Evolutionary conservation across 2,329 filamentous ascomycete genomes (phyloP).

Genomic region (Colletotrichum cordylinicola): DNA sequence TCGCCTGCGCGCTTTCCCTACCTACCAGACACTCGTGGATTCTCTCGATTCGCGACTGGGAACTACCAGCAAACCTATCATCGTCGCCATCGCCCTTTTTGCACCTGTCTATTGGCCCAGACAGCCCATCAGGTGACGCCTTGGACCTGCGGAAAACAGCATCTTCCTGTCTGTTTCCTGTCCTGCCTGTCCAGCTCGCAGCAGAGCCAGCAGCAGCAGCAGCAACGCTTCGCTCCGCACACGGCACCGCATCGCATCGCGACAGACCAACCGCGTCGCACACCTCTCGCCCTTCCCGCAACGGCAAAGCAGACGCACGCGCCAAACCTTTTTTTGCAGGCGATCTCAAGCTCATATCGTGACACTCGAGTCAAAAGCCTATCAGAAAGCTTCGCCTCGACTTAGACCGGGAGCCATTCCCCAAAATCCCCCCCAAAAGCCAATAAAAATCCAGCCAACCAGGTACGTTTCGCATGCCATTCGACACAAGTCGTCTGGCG

Average conservation of each 20-base stretch:
- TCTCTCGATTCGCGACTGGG: constrained; percentile 39
- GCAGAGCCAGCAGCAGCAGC: neutral
- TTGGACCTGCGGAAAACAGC: constrained; percentile 46
- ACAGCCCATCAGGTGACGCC: constrained; percentile 57
- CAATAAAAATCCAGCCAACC: constrained; percentile 13
- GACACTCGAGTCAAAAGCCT: constrained; percentile 23
- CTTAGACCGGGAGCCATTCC: constrained; percentile 12
- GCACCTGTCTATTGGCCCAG: constrained; percentile 51
- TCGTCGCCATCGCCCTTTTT: constrained; percentile 45
- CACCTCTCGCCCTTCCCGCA: neutral
- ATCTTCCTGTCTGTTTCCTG: neutral
- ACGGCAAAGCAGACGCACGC: constrained; percentile 1
- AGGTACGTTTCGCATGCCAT: constrained; percentile 19
- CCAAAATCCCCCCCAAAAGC: neutral
- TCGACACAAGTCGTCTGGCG: constrained; percentile 16
- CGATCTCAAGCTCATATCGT: constrained; percentile 19
- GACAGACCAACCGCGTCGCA: constrained; percentile 27
- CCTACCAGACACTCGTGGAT: constrained; percentile 26
- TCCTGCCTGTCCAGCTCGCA: neutral
- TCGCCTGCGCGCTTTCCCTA: neutral
- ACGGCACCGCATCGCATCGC: constrained; percentile 9
- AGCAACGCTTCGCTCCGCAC: neutral
- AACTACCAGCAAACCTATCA: constrained; percentile 54
- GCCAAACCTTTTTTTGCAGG: constrained; percentile 16
- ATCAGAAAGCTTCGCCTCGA: constrained; percentile 22